Evolutionary conservation across 164 flowering plant genomes (phyloP).

Genomic region (Annona squamosa): DNA sequence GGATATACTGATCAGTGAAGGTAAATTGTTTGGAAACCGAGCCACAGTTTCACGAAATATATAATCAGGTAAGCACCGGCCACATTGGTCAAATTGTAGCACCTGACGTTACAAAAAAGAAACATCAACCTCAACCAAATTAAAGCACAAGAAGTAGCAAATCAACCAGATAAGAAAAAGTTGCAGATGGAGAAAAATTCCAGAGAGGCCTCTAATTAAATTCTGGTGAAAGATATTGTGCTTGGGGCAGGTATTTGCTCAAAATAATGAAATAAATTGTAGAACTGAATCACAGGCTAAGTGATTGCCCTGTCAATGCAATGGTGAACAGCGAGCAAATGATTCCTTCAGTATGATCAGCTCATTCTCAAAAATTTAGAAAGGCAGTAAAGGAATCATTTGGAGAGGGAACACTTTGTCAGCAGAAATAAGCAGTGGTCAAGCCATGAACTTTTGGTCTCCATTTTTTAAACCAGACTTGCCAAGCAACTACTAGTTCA

Average conservation of each 20-base stretch:
- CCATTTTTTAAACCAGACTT: too few species aligned
- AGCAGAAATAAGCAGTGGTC: too few species aligned
- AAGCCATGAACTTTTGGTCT: too few species aligned
- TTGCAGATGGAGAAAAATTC: not conserved
- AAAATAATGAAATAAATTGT: not conserved
- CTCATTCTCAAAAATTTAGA: not conserved
- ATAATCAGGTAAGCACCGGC: constrained; percentile 72
- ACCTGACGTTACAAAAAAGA: constrained; percentile 38
- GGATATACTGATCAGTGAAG: constrained; percentile 52
- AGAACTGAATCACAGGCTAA: not conserved
- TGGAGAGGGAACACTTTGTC: not conserved
- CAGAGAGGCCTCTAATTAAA: not conserved
- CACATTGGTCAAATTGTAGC: constrained; percentile 80
- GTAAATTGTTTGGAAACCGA: constrained; percentile 36
- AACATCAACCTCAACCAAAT: not conserved
- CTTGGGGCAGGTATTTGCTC: not conserved
- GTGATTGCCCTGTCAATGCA: not conserved
- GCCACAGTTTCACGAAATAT: constrained; percentile 41
- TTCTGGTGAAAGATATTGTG: not conserved
- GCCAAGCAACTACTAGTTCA: too few species aligned
- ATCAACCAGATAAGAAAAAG: not conserved
- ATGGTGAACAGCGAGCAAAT: not conserved
- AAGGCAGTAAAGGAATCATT: not conserved
- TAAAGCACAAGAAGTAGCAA: not conserved
- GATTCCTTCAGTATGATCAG: not conserved